A percentile compares a stretch with the other conserved stretches of the same genome.
phyloP scores from a whole-genome alignment of 2,329 filamentous ascomycete genomes.

The Leptographium galeiforme region DNA sequence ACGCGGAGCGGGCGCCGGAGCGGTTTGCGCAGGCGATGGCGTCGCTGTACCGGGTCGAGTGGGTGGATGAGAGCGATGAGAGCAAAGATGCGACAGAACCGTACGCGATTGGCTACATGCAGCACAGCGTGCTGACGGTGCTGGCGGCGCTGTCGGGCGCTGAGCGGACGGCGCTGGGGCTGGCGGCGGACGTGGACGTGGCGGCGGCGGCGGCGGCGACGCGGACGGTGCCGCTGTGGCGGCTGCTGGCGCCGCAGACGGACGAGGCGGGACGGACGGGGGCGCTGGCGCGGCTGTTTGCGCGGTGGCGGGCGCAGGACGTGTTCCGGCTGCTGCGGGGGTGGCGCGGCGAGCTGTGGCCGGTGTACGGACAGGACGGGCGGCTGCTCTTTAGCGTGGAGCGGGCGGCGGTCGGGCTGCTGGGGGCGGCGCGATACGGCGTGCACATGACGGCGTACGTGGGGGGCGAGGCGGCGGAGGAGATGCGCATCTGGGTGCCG shows the following conservation, averaged over 20 bases:
- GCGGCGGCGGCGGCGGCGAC: conserved; percentile 14
- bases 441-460: conserved; percentile 71
- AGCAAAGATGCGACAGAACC: conserved; percentile 34
- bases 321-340: conserved; percentile 62
- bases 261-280: conserved; percentile 51
- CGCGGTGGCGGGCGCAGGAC: conserved; percentile 54
- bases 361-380: conserved; percentile 51
- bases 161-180: conserved; percentile 38
- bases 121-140: conserved; percentile 33
- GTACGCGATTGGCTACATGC: conserved; percentile 47
- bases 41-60: conserved; percentile 53
- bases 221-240: conserved; percentile 51
- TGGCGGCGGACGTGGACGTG: conserved; percentile 32
- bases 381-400: conserved; percentile 63
- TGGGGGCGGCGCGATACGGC: conserved; percentile 67
- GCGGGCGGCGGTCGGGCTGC: conserved; percentile 57
- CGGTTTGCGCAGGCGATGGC: conserved; percentile 42
- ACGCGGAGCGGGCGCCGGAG: conserved; percentile 46
- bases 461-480: neutral
- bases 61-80: conserved; percentile 46
- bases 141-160: conserved; percentile 40
- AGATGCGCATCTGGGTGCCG: conserved; percentile 74
- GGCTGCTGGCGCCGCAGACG: conserved; percentile 38
- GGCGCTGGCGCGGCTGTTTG: conserved; percentile 40
- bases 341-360: conserved; percentile 73